A percentile compares a stretch with the other conserved stretches of the same genome.
phyloP scores from a whole-genome alignment of 257 asterid species.

The Scutellaria galericulata region DNA sequence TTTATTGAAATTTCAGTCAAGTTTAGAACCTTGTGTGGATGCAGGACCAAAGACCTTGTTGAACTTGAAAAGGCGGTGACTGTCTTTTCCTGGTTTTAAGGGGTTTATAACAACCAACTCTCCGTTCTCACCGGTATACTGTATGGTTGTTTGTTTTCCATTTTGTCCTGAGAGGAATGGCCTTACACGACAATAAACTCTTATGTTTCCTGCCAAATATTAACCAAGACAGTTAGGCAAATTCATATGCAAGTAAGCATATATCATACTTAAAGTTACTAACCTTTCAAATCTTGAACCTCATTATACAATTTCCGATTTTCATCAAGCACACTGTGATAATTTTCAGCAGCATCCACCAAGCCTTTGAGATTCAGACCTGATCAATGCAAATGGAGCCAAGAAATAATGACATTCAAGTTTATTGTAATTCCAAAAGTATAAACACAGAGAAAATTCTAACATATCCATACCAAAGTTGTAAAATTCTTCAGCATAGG shows the following conservation, averaged over 20 bases:
- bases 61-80: slow-evolving; percentile 88
- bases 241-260: slow-evolving; percentile 32
- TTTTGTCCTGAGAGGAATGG: slow-evolving; percentile 85
- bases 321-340: slow-evolving; percentile 81
- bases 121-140: slow-evolving; percentile 91
- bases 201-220: slow-evolving; percentile 68
- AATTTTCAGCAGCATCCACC: slow-evolving; percentile 87
- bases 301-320: slow-evolving; percentile 89
- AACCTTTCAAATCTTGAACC: slow-evolving; percentile 99
- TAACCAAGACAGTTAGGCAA: slow-evolving; percentile 32
- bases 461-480: slow-evolving; percentile 61
- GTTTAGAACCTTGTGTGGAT: slow-evolving; percentile 75
- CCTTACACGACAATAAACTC: slow-evolving; percentile 93
- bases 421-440: slow-evolving; percentile 21
- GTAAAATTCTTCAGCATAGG: slow-evolving; percentile 65
- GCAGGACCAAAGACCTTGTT: slow-evolving; percentile 85
- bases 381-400: slow-evolving; percentile 36
- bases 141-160: slow-evolving; percentile 70
- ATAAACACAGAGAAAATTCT: slow-evolving; percentile 23
- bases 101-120: slow-evolving; percentile 86
- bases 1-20: slow-evolving; percentile 25
- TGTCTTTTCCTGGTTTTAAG: slow-evolving; percentile 83
- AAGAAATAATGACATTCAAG: slow-evolving; percentile 19
- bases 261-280: slow-evolving; percentile 25
- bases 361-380: slow-evolving; percentile 76